Percentiles rank a stretch among this genome's conserved stretches.
Evolutionary conservation across 1,284 basidiomycete genomes (phyloP).

Genomic region (Cryptococcus sp.): DNA sequence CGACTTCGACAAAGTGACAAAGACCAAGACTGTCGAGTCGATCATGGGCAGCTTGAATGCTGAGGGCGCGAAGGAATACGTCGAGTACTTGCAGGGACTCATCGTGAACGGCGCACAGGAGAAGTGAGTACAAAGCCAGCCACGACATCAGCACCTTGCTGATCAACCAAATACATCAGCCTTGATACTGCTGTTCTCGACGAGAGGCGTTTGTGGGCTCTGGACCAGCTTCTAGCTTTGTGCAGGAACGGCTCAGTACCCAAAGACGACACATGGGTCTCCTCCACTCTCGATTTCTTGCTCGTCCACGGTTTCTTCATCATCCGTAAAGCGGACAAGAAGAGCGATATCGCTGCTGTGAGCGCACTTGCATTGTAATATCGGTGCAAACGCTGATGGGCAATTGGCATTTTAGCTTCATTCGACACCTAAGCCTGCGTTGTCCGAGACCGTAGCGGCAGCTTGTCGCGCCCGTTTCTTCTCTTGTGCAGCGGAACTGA

Average conservation of each 20-base stretch:
- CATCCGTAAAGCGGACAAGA: slow-evolving; percentile 70
- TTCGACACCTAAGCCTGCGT: slow-evolving; percentile 64
- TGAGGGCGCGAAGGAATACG: slow-evolving; percentile 76
- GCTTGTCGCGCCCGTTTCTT: slow-evolving; percentile 72
- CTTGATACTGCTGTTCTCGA: slow-evolving; percentile 42
- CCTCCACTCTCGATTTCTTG: slow-evolving; percentile 76
- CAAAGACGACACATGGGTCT: slow-evolving; percentile 76
- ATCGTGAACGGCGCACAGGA: slow-evolving; percentile 59
- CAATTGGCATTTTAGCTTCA: slow-evolving; percentile 59
- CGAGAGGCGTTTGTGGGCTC: slow-evolving; percentile 69
- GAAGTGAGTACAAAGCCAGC: slow-evolving; percentile 31
- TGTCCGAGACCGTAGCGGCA: slow-evolving; percentile 70
- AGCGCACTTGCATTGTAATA: slow-evolving; percentile 32
- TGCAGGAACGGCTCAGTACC: slow-evolving; percentile 78
- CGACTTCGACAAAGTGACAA: slow-evolving; percentile 89
- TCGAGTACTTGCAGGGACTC: slow-evolving; percentile 69
- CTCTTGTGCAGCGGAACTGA: slow-evolving; percentile 73
- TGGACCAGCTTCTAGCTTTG: slow-evolving; percentile 80
- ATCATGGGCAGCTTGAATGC: slow-evolving; percentile 75
- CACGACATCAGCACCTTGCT: no score
- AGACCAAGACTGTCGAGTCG: slow-evolving; percentile 88
- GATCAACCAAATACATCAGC: slow-evolving; percentile 8
- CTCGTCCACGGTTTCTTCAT: slow-evolving; percentile 78
- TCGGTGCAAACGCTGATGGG: background rate
- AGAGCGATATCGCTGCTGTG: slow-evolving; percentile 65